phyloP scores from a whole-genome alignment of 352 stramenopile genomes.

The Elongisporangium prolatum region DNA sequence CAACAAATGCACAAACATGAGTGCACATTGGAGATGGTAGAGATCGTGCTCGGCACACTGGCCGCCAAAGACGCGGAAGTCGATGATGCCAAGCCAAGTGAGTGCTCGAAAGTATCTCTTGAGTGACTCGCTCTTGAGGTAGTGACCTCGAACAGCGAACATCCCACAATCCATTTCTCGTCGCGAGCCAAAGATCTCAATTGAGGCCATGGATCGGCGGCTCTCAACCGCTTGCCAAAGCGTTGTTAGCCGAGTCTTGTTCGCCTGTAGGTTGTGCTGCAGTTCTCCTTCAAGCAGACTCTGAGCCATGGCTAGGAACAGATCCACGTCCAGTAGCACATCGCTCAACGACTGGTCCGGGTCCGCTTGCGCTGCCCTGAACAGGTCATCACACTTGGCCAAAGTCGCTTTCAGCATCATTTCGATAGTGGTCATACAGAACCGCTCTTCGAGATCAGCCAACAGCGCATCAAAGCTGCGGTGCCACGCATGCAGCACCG shows the following conservation, averaged over 20 bases:
- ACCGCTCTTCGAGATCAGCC: conserved; percentile 10
- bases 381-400: not conserved
- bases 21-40: conserved; percentile 12
- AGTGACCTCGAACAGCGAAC: conserved; percentile 20
- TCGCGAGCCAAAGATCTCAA: conserved; percentile 6
- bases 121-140: conserved; percentile 13
- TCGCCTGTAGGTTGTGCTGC: not conserved
- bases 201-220: not conserved
- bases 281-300: conserved; percentile 9
- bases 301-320: conserved; percentile 11
- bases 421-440: not conserved
- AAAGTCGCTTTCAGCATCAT: not conserved
- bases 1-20: conserved; percentile 12
- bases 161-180: conserved; percentile 15
- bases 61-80: conserved; percentile 13
- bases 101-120: conserved; percentile 16
- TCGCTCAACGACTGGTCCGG: not conserved
- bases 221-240: not conserved
- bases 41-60: conserved; percentile 3
- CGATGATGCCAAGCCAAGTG: conserved; percentile 18
- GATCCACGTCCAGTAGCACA: conserved; percentile 10
- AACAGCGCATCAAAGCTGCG: conserved; percentile 30
- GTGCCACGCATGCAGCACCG: conserved; percentile 31
- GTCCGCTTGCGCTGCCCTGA: not conserved
- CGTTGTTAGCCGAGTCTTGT: not conserved